Base-by-base conservation (phyloP, 2,329 filamentous ascomycete genomes). In the Colletotrichum melonis region DNA sequence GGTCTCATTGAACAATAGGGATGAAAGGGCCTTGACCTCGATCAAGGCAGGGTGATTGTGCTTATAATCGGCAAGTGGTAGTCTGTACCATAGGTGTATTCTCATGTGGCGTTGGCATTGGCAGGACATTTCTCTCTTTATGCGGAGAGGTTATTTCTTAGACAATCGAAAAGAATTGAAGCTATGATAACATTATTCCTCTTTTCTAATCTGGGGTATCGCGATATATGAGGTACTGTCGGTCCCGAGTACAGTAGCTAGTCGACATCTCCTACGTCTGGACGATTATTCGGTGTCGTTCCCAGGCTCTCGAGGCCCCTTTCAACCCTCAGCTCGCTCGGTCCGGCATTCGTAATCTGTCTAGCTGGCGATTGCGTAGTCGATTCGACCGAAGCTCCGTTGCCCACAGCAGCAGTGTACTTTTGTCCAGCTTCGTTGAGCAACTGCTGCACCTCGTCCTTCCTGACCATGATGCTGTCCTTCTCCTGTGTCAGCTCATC, bases 351-450 rank as follows among this genome's bases (percentile, higher is more conserved):
- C 30, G 69, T 57, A 30, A 76, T 73, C 65, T 75, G 75, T 22
- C 66, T 62, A 4, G 68, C 75, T 8, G 76, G 75, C 19, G 76
- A 76, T 42, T 75, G 66, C 19, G 67, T 46, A 38, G 60, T 69
- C 19, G 69, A 69, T 7, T 72, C 49, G 14, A 46, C 64, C 6
- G 74, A 59, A 1, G 49, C 54, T 16, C 64, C 52, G 14, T 56
- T 64, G 0, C 82, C 83, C 77, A 88, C 81, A 0, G 82, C 84
- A 19, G 86, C 82, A 72, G 87, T 85, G 62, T 89, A 89, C 75
- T 87, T 88, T 73, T 94, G 91, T 0, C 94, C 95, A 0, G 95
- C 94, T 80, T 97, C 92, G 79, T 95, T 92, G 65, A 98, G 84
- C 67, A 97, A 84, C 24, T 88, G 88, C 82, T 98, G 95, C 0